A percentile compares a stretch with the other conserved stretches of the same genome.
Conservation (phyloP, 2,329 filamentous ascomycete genomes). For the Fusarium brachygibbosum region DNA sequence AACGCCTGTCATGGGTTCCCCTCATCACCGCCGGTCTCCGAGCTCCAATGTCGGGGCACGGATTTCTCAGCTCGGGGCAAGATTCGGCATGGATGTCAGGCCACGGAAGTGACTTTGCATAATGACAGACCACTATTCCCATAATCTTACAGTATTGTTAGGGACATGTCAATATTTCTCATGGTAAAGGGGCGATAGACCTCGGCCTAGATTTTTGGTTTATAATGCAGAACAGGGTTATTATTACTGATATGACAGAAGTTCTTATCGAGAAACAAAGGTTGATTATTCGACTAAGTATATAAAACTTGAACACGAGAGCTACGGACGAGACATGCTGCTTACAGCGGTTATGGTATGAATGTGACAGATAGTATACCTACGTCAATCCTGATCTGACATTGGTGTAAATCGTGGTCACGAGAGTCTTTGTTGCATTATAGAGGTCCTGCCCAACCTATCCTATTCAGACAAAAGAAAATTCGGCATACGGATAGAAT, state of each 20-base stretch:
- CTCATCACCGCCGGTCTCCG: slow-evolving; percentile 45
- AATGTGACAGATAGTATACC: not conserved
- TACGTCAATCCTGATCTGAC: slow-evolving; percentile 22
- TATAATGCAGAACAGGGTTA: not conserved
- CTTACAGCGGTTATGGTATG: slow-evolving; percentile 5
- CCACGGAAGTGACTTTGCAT: slow-evolving; percentile 18
- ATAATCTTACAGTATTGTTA: not conserved
- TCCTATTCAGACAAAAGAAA: not conserved
- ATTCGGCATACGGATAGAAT: slow-evolving; percentile 5
- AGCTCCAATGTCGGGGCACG: slow-evolving; percentile 41
- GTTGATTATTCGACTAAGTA: slow-evolving; percentile 7
- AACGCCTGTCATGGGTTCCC: slow-evolving; percentile 14
- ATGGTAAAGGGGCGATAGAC: not conserved
- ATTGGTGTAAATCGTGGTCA: slow-evolving; percentile 7
- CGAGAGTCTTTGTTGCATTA: slow-evolving; percentile 15
- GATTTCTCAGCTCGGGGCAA: slow-evolving; percentile 41
- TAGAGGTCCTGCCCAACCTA: not conserved
- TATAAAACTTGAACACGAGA: not conserved
- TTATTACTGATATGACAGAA: slow-evolving; percentile 22
- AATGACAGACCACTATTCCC: slow-evolving; percentile 25
- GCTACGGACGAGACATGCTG: not conserved
- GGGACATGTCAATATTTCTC: not conserved
- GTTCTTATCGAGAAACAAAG: slow-evolving; percentile 9
- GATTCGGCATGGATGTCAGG: slow-evolving; percentile 24
- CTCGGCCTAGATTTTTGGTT: slow-evolving; percentile 8